Evolutionary conservation across 2,329 filamentous ascomycete species (phyloP), one percentile per base, ranked within the genome.

Genomic region (Penicillium sp.): DNA sequence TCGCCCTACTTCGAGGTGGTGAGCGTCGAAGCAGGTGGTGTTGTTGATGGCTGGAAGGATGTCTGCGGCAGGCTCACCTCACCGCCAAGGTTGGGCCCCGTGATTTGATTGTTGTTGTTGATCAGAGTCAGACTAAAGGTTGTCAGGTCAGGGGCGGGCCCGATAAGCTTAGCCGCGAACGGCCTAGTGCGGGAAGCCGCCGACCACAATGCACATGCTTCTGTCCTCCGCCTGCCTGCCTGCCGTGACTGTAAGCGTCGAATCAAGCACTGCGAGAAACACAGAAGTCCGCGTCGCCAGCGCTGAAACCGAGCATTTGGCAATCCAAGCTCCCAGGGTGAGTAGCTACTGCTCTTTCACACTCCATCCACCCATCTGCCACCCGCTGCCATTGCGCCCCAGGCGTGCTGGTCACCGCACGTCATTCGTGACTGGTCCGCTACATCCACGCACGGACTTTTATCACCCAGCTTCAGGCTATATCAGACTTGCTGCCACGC

Each of bases 391-490:
- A 43, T 5, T 11, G 28, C 16, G 7, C n/a, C 30, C n/a, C n/a
- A n/a, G n/a, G n/a, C n/a, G n/a, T n/a, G n/a, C n/a, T n/a, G n/a
- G n/a, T 21, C 33, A 20, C 45, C 23, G 38, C 53, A 42, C 33
- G 40, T 48, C 20, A 40, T 50, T 26, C 48, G 45, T 52, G 21
- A 26, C 48, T 46, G 43, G 48, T 52, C 52, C 47, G 59, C 60
- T 74, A 73, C 71, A 65, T 62, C 71, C 71, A 74, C 71, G 71
- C 71, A 74, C 71, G 57, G 60, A 60, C 56, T 58, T 55, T 59
- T 53, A 47, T 28, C 53, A 60, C 65, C 59, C 58, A 48, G 51
- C 26, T 28, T 20, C 21, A 45, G 49, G 38, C 47, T 62, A 62
- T 61, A 51, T 56, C 55, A 53, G 55, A 48, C 61, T 68, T 74